Percentiles rank a stretch among this genome's conserved stretches.
Evolutionary conservation across 352 stramenopile species (phyloP).

Genomic region (Elongisporangium undulatum): DNA sequence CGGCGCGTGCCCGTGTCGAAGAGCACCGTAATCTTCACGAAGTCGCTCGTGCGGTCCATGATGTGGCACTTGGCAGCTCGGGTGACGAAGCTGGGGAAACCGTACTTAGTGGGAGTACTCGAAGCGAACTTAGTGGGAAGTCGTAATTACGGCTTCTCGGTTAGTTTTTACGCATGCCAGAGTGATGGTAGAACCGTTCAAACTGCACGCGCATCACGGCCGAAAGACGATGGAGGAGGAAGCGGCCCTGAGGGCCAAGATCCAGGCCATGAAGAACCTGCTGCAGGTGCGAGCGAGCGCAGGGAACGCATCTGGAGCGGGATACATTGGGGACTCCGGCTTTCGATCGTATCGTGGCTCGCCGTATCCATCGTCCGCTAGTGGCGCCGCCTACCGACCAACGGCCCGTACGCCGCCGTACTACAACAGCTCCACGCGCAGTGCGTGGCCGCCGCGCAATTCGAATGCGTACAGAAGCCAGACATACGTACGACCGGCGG

Average conservation of each 20-base stretch:
- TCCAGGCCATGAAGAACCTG: constrained; percentile 80
- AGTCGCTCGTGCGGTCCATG: constrained; percentile 80
- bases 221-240: constrained; percentile 51
- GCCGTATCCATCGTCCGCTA: background rate
- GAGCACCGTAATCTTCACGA: constrained; percentile 80
- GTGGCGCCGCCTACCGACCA: background rate
- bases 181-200: background rate
- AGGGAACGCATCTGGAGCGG: background rate
- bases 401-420: background rate
- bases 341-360: constrained; percentile 1
- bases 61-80: background rate
- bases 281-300: constrained; percentile 23
- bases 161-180: background rate
- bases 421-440: background rate
- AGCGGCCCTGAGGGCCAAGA: constrained; percentile 69
- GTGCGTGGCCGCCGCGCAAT: background rate
- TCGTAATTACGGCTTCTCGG: constrained; percentile 1
- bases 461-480: background rate
- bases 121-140: constrained; percentile 14
- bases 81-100: background rate
- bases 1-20: constrained; percentile 60
- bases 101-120: background rate
- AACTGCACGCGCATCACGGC: background rate
- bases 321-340: constrained; percentile 3
- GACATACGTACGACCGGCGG: background rate